Evolutionary conservation across 768 basidiomycete species (phyloP).

Genomic region (Trametopsis cervina): DNA sequence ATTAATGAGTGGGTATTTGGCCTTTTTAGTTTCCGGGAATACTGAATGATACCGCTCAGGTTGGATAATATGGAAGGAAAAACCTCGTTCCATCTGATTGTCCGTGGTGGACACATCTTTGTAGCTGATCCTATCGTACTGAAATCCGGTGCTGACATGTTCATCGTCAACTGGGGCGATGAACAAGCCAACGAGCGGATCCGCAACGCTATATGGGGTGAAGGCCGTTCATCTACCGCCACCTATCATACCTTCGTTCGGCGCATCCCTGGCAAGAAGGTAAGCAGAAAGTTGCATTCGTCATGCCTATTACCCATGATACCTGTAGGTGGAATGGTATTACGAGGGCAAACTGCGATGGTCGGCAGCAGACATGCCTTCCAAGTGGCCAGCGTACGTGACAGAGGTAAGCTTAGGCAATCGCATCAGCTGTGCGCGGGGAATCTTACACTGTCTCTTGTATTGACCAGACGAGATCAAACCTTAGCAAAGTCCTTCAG

Average conservation of each 20-base stretch:
- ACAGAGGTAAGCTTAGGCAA: not conserved
- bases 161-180: conserved; percentile 4
- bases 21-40: not conserved
- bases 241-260: not conserved
- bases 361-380: not conserved
- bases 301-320: too few species aligned
- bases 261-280: not conserved
- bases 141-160: not conserved
- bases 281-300: too few species aligned
- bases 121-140: conserved; percentile 3
- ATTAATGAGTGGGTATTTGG: not conserved
- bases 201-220: not conserved
- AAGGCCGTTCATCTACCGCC: not conserved
- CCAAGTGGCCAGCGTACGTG: conserved; percentile 2
- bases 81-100: not conserved
- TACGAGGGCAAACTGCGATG: conserved; percentile 7
- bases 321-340: not conserved
- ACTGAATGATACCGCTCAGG: not conserved
- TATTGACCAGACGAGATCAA: conserved; percentile 20
- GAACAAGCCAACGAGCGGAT: not conserved
- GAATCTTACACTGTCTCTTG: not conserved
- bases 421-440: not conserved
- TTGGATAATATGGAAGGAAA: not conserved
- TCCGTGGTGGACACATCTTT: not conserved
- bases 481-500: conserved; percentile 25